Base-by-base conservation (phyloP, 78 protist species). In the Dictyostelium citrinum region DNA sequence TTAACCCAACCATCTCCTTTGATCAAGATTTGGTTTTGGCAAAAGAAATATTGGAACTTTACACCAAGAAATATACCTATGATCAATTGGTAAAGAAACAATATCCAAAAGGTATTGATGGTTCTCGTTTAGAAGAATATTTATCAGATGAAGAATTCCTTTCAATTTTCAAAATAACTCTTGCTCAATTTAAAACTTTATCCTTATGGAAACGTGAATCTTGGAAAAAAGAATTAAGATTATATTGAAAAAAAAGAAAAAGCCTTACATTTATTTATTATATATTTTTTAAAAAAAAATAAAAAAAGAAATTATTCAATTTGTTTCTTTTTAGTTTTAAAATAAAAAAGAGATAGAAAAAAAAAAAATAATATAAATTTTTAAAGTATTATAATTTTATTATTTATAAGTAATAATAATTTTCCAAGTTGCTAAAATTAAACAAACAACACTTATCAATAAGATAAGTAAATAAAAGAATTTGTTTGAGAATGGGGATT, bases 21-120 rank as follows among this genome's bases (percentile, higher is more conserved):
- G 85, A 92, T 6, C 33, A 45, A n/a, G 91, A 85, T n/a, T 51
- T 82, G 7, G 33, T 27, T 11, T 37, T n/a, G 1, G 95, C 85
- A 11, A 45, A 41, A 12, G 96, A 76, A 14, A 49, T 95, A 5
- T 41, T 95, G 17, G 79, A 77, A 14, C 82, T 90, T 2, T 95
- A 95, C 55, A 86, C 86, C 17, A 81, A 90, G 68, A 79, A 72
- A 76, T 95, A 95, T 37, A 64, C 96, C 0, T 90, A 88, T 71
- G 96, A 95, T 24, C 95, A 95, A 9, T 46, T 95, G 5, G 49
- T 90, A 29, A 83, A 84, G 91, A 86, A 90, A 24, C 22, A 67
- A 24, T 95, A 76, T 78, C 96, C 96, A 76, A 95, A 95, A 80
- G 96, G 96, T 46, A 60, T 95, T 9, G 96, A 95, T 90, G 88